phyloP scores from a whole-genome alignment of 2,329 filamentous ascomycete species.

The Colletotrichum gloeosporioides region DNA sequence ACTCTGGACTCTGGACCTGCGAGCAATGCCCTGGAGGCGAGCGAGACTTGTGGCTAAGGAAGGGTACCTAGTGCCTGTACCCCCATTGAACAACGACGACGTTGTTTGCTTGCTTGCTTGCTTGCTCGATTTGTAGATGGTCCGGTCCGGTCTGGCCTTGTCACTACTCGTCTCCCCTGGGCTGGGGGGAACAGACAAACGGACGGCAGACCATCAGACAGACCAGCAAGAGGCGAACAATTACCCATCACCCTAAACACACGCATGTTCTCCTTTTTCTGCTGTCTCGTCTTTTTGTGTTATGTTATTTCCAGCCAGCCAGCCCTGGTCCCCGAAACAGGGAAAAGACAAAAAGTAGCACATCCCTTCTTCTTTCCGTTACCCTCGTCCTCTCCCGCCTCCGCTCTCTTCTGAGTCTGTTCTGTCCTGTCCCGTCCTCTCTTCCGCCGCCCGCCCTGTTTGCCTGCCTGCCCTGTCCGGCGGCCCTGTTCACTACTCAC shows the following conservation, averaged over 20 bases:
- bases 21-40: background rate
- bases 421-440: background rate
- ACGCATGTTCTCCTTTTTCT: background rate
- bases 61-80: background rate
- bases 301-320: background rate
- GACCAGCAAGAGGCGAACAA: background rate
- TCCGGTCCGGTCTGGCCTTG: background rate
- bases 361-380: constrained; percentile 9
- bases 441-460: background rate
- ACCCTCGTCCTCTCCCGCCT: background rate
- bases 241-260: background rate
- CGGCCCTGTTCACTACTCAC: background rate
- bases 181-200: background rate
- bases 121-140: background rate
- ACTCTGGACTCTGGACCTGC: background rate
- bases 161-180: background rate
- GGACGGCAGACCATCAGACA: background rate
- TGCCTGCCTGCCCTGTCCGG: background rate
- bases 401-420: background rate
- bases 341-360: constrained; percentile 8
- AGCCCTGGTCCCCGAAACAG: constrained; percentile 1
- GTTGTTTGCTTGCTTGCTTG: background rate
- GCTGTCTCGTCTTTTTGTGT: background rate
- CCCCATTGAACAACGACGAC: background rate
- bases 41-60: background rate